phyloP scores from a whole-genome alignment of 345 rosid species.

The Eucalyptus pauciflora region DNA sequence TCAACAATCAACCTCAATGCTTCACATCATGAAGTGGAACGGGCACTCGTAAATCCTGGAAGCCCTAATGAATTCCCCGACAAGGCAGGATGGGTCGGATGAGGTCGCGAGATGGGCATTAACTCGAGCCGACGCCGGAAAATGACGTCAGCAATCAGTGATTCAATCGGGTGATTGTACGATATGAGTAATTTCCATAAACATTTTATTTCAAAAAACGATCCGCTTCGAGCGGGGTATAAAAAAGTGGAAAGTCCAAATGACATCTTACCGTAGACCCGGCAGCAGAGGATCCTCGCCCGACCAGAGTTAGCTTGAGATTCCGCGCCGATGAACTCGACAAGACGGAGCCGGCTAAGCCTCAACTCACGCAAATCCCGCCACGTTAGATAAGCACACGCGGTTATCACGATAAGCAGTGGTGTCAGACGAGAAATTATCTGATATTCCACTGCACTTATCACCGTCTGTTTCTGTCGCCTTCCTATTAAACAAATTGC shows the following conservation, averaged over 20 bases:
- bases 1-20: background rate
- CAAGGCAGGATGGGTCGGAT: background rate
- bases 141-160: background rate
- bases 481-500: constrained; percentile 26
- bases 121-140: background rate
- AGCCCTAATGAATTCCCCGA: background rate
- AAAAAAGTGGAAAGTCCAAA: background rate
- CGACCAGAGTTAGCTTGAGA: constrained; percentile 25
- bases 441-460: accelerated
- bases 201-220: background rate
- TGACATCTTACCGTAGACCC: background rate
- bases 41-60: background rate
- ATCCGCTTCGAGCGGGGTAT: background rate
- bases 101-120: background rate
- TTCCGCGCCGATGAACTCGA: constrained; percentile 72
- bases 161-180: background rate
- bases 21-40: no score
- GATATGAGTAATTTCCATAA: background rate
- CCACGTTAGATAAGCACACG: background rate
- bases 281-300: background rate
- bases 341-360: constrained; percentile 56
- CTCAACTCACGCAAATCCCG: background rate
- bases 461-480: constrained; percentile 33
- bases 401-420: background rate
- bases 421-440: background rate